Conservation (phyloP, 139 green algal genomes). For the Nannochloris sp. region DNA sequence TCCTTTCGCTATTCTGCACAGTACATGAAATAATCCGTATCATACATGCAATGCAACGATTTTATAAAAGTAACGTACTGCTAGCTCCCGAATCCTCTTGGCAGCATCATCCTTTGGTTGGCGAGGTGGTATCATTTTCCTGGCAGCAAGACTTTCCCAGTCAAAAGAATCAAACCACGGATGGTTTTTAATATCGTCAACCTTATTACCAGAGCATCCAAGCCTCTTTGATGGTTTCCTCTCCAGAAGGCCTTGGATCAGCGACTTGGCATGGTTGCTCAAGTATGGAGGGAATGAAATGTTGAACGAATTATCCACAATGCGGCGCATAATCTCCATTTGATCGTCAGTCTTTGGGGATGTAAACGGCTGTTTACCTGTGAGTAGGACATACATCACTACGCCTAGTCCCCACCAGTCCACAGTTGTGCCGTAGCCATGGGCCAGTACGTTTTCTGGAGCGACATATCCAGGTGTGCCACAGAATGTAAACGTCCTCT, state of each 20-base stretch:
- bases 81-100: conserved; percentile 73
- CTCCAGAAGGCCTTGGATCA: conserved; percentile 79
- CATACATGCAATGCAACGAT: not conserved
- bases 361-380: conserved; percentile 87
- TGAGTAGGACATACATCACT: conserved; percentile 92
- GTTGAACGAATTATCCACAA: conserved; percentile 84
- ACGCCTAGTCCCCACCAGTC: conserved; percentile 96
- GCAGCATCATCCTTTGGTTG: conserved; percentile 59
- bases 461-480: conserved; percentile 95
- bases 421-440: conserved; percentile 85
- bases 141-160: conserved; percentile 75
- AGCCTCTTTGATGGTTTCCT: conserved; percentile 78
- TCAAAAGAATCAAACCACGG: conserved; percentile 86
- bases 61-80: conserved; percentile 4
- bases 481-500: conserved; percentile 95
- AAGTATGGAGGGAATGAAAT: conserved; percentile 92
- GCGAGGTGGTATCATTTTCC: conserved; percentile 49
- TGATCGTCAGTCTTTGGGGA: conserved; percentile 86
- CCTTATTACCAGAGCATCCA: conserved; percentile 73
- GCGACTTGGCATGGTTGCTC: conserved; percentile 48
- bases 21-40: not conserved
- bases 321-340: conserved; percentile 95
- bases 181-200: conserved; percentile 82
- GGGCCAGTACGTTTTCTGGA: conserved; percentile 88
- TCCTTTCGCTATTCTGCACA: conserved; percentile 24